Evolutionary conservation across 2,329 filamentous ascomycete genomes (phyloP).

Genomic region (Emericellopsis cladophorae): DNA sequence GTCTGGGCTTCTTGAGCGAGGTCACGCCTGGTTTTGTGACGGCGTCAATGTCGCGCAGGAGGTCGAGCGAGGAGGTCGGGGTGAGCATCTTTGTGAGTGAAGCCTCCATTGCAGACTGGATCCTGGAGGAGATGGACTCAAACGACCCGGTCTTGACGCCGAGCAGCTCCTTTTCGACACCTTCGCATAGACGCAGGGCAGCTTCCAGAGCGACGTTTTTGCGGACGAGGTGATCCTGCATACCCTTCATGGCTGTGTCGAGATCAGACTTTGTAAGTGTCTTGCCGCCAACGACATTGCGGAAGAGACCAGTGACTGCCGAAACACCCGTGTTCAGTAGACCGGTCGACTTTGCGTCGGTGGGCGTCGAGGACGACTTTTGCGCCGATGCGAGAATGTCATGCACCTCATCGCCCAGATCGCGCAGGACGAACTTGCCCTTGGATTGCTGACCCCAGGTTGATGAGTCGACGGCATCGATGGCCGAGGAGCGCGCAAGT

Average conservation of each 20-base stretch:
- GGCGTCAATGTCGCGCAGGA: slow-evolving; percentile 83
- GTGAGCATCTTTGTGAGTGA: slow-evolving; percentile 93
- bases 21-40: slow-evolving; percentile 55
- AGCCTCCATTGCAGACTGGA: slow-evolving; percentile 79
- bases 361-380: slow-evolving; percentile 24
- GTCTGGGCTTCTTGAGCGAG: slow-evolving; percentile 53
- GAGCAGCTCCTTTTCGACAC: slow-evolving; percentile 79
- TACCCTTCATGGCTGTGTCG: slow-evolving; percentile 83
- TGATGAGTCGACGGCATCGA: slow-evolving; percentile 65
- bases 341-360: slow-evolving; percentile 30
- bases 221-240: slow-evolving; percentile 87
- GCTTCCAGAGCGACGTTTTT: slow-evolving; percentile 97
- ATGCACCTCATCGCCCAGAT: slow-evolving; percentile 87
- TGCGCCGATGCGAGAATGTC: slow-evolving; percentile 69
- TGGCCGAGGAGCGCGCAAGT: slow-evolving; percentile 36
- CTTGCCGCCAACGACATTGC: slow-evolving; percentile 92
- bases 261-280: slow-evolving; percentile 80
- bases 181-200: slow-evolving; percentile 78
- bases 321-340: slow-evolving; percentile 70
- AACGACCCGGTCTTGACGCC: slow-evolving; percentile 88
- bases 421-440: slow-evolving; percentile 87
- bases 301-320: slow-evolving; percentile 78
- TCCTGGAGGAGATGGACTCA: slow-evolving; percentile 73
- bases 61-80: slow-evolving; percentile 84
- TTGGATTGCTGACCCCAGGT: slow-evolving; percentile 80